Evolutionary conservation across 768 basidiomycete species (phyloP), one percentile per base, ranked within the genome.

Genomic region (Dentipellis fragilis): DNA sequence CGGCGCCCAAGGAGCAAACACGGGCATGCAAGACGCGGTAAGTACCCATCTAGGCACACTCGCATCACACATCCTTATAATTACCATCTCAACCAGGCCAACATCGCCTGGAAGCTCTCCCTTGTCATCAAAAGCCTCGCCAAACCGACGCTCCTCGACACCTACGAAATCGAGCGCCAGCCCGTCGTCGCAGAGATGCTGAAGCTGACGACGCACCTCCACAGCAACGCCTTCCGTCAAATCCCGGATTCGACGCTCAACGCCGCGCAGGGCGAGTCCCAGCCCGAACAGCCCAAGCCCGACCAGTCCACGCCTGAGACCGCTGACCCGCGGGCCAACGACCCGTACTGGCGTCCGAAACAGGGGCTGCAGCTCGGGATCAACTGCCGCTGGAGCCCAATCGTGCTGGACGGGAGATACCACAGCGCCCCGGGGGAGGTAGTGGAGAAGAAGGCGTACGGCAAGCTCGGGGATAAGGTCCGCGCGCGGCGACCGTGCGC

Each of bases 381-480:
- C 46, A 81, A 81, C 64, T 81, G 76, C 59, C 71, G 81, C 9
- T 72, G 73, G 65, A 80, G 80, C 61, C 58, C 74, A 0, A 69
- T 80, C 21, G 67, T 80, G 1, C 23, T 76, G 12, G 80, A 81
- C 52, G 72, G 59, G 10, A 54, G 58, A 23, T 59, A 38, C 29
- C 29, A 29, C 29, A 3, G 29, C 29, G 29, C 29, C 3, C 29
- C 29, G 29, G 29, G 29, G 3, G 29, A 29, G 29, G 3, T 29
- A 37, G 56, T 69, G 42, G 57, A 57, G 58, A 63, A 35, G 36
- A 45, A 54, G 21, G 58, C 57, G 16, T 66, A 67, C 50, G 51
- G 62, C 7, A 54, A 53, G n/a, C 52, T 57, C 6, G 58, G 62
- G 2, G 55, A 56, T 36, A 17, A 52, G 67, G 35, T 68, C 54